Conservation (phyloP, 2,329 filamentous ascomycete genomes). For the Diaporthe helianthi region DNA sequence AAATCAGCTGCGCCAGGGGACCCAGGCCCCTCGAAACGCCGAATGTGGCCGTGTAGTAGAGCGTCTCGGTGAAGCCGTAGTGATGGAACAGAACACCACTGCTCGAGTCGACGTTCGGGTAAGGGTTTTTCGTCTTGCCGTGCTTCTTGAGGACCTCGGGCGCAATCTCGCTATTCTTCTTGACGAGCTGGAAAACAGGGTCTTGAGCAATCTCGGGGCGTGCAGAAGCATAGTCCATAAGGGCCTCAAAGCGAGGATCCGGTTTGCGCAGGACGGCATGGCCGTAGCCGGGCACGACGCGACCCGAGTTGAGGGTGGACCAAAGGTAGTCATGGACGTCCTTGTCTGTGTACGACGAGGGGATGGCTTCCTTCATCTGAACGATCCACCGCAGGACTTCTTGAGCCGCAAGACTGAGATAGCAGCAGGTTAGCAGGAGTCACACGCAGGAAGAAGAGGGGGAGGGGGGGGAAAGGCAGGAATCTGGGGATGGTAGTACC, state of each 20-base stretch:
- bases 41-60: conserved; percentile 87
- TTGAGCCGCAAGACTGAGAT: conserved; percentile 81
- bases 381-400: conserved; percentile 97
- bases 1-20: conserved; percentile 91
- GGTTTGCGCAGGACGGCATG: conserved; percentile 97
- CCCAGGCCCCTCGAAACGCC: conserved; percentile 77
- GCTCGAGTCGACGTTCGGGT: conserved; percentile 93
- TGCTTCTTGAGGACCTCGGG: conserved; percentile 91
- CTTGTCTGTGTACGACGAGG: conserved; percentile 75
- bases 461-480: neutral
- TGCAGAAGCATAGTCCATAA: conserved; percentile 92
- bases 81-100: conserved; percentile 97
- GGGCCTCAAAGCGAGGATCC: conserved; percentile 92
- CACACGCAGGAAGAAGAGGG: neutral
- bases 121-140: conserved; percentile 98
- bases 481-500: conserved; percentile 50
- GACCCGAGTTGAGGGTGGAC: conserved; percentile 90
- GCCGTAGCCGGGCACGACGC: conserved; percentile 93
- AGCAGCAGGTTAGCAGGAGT: conserved; percentile 2
- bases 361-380: conserved; percentile 92
- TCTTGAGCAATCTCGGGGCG: conserved; percentile 85
- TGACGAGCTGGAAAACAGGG: conserved; percentile 92
- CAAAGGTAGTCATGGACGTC: conserved; percentile 92
- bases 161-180: conserved; percentile 90
- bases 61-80: conserved; percentile 95